These are phyloP conservation scores for Monosporozyma siamensis DNA, from an alignment of 805 yeast species.

Conservation along the genomic window DNA sequence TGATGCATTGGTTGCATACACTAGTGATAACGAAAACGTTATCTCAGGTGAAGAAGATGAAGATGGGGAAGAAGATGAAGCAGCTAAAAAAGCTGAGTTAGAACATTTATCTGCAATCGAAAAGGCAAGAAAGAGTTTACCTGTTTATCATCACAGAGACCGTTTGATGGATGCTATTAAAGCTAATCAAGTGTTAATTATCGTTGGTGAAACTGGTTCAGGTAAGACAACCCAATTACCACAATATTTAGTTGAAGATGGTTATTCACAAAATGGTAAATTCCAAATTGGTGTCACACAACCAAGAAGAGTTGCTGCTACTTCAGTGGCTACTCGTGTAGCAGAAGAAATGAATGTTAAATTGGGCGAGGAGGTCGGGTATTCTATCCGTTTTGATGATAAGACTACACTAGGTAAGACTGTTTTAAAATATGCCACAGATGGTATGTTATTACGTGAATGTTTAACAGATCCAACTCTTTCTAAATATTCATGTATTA, in stretches of 20 bases:
- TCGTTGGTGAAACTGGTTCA: slow-evolving; percentile 86
- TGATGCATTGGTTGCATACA: slow-evolving; percentile 49
- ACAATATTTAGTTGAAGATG: slow-evolving; percentile 76
- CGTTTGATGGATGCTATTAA: slow-evolving; percentile 51
- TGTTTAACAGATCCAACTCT: slow-evolving; percentile 68
- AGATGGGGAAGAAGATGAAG: slow-evolving; percentile 18
- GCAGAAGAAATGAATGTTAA: slow-evolving; percentile 76
- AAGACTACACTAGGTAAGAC: slow-evolving; percentile 51
- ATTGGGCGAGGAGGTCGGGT: slow-evolving; percentile 88
- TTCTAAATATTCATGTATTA: slow-evolving; percentile 62
- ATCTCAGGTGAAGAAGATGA: slow-evolving; percentile 27
- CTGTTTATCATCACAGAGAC: slow-evolving; percentile 59
- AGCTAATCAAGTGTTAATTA: slow-evolving; percentile 57
- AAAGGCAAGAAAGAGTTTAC: slow-evolving; percentile 55
- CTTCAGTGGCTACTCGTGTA: slow-evolving; percentile 81
- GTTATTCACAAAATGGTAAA: slow-evolving; percentile 51
- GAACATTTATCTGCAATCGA: slow-evolving; percentile 28
- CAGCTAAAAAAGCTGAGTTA: slow-evolving; percentile 14
- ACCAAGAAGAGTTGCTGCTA: slow-evolving; percentile 94
- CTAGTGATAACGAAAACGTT: slow-evolving; percentile 32
- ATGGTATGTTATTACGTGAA: slow-evolving; percentile 89
- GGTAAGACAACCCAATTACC: slow-evolving; percentile 94
- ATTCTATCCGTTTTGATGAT: slow-evolving; percentile 81
- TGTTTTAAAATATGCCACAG: slow-evolving; percentile 81
- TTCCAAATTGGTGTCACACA: slow-evolving; percentile 78